phyloP scores from a whole-genome alignment of 2,329 filamentous ascomycete genomes.

The Exophiala sp. region DNA sequence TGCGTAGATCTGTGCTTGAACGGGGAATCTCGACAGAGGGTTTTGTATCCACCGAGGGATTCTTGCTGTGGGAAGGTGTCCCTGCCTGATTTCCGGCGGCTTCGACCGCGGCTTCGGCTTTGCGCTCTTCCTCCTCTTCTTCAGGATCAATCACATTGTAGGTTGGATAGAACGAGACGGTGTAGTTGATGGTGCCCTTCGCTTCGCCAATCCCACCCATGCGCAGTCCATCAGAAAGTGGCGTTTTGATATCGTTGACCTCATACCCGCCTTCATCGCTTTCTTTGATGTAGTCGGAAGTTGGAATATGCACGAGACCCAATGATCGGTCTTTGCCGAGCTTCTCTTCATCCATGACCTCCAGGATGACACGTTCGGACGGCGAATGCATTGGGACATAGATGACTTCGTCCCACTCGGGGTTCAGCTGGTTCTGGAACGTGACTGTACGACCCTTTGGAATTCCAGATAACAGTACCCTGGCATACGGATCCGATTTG shows the following conservation, averaged over 20 bases:
- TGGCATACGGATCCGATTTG: constrained; percentile 92
- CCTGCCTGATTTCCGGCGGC: neutral
- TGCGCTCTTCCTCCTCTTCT: constrained; percentile 47
- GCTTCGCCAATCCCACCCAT: constrained; percentile 65
- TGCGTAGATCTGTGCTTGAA: constrained; percentile 20
- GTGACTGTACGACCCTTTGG: constrained; percentile 90
- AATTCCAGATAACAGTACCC: constrained; percentile 81
- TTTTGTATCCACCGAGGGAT: constrained; percentile 21
- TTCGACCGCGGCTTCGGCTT: constrained; percentile 30
- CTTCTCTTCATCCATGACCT: constrained; percentile 95
- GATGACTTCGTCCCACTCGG: constrained; percentile 90
- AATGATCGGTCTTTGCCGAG: constrained; percentile 85
- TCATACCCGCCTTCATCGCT: constrained; percentile 71
- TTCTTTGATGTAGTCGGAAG: constrained; percentile 71
- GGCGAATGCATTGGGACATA: constrained; percentile 84
- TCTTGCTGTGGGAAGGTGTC: constrained; percentile 24
- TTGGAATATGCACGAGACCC: constrained; percentile 70
- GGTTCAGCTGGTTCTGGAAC: constrained; percentile 90
- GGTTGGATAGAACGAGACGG: constrained; percentile 82
- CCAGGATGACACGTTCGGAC: constrained; percentile 76
- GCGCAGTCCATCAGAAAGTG: constrained; percentile 61
- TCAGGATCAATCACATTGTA: constrained; percentile 85
- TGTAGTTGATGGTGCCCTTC: constrained; percentile 79
- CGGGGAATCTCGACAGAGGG: constrained; percentile 11
- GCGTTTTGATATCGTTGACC: constrained; percentile 67